These are phyloP conservation scores for Trichoderma semiorbis DNA, from an alignment of 2,329 filamentous ascomycete species.

Conservation along the genomic window DNA sequence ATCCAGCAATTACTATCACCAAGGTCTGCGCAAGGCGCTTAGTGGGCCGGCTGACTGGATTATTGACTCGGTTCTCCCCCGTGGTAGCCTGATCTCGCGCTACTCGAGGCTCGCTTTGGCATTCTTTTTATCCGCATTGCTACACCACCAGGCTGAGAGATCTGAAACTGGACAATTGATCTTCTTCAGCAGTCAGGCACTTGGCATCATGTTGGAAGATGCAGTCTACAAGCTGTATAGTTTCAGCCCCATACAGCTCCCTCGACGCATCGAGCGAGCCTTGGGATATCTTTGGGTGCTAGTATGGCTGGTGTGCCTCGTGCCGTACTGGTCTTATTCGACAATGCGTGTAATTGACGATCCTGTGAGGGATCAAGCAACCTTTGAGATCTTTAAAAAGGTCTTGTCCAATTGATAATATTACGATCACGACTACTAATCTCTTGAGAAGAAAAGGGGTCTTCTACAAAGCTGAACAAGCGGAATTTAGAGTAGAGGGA, in stretches of 20 bases:
- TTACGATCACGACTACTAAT: background rate
- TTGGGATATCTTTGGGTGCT: background rate
- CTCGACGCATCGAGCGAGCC: background rate
- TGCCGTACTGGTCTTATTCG: background rate
- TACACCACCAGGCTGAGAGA: background rate
- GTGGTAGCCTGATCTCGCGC: background rate
- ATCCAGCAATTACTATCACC: background rate
- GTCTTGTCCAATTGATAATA: background rate
- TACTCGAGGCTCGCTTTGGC: background rate
- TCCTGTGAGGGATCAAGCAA: background rate
- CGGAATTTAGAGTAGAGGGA: background rate
- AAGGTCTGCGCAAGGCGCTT: background rate
- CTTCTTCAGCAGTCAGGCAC: background rate
- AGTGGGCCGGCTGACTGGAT: background rate
- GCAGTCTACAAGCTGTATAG: background rate
- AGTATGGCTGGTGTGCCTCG: background rate
- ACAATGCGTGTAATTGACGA: background rate
- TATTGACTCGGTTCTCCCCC: background rate
- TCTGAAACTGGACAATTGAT: conserved; percentile 1
- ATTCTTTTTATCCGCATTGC: background rate
- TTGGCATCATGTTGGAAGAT: conserved; percentile 1
- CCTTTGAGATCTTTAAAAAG: background rate
- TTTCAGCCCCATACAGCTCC: background rate
- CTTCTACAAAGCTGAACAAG: background rate
- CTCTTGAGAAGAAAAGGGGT: background rate